Conservation (phyloP, 1,284 basidiomycete genomes). For the Athelia sp. region DNA sequence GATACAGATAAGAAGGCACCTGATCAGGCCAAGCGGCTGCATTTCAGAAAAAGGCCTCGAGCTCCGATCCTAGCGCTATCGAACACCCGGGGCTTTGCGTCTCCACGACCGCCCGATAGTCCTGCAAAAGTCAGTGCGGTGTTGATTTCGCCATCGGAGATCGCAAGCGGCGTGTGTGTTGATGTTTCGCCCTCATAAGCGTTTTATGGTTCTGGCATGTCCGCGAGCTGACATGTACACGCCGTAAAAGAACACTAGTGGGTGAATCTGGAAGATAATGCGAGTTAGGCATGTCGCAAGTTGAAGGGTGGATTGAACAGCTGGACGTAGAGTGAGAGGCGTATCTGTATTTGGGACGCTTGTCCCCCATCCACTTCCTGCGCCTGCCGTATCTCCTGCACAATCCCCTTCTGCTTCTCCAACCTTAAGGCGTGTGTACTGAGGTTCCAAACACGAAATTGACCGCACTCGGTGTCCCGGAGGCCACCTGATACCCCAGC, state of each 20-base stretch:
- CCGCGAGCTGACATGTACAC: not conserved
- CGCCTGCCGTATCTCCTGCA: not conserved
- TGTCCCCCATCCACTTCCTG: not conserved
- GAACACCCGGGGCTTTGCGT: constrained; percentile 18
- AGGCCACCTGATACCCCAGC: too few species aligned
- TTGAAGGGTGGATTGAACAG: not conserved
- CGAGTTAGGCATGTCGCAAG: not conserved
- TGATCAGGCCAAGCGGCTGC: too few species aligned
- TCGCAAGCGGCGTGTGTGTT: constrained; percentile 24
- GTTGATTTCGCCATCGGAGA: constrained; percentile 55
- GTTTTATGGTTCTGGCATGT: not conserved
- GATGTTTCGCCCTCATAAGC: constrained; percentile 12
- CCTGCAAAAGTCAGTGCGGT: constrained; percentile 65
- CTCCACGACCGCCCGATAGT: constrained; percentile 35
- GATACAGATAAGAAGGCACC: too few species aligned
- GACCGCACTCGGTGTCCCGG: too few species aligned
- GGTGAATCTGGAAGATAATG: not conserved
- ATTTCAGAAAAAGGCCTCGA: too few species aligned
- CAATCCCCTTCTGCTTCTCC: not conserved
- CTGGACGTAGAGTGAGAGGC: too few species aligned
- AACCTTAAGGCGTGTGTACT: not conserved
- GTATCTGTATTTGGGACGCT: not conserved
- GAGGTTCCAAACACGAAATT: too few species aligned
- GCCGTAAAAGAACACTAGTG: not conserved
- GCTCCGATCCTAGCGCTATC: constrained; percentile 2